Conservation (phyloP, 257 asterid species). For the Hygrophila difformis region DNA sequence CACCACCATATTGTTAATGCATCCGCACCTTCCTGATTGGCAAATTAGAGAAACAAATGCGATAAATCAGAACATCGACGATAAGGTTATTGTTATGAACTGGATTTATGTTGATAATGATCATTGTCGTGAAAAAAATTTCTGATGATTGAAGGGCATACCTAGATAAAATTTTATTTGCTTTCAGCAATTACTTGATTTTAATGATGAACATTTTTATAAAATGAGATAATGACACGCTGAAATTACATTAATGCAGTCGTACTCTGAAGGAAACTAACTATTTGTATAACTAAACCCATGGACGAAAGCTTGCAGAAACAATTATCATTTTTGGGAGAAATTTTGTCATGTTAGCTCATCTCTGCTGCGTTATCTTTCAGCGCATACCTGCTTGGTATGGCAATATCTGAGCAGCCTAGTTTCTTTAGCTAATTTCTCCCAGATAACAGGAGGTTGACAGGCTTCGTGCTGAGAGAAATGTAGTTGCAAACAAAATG, state of each 20-base stretch:
- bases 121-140: no score
- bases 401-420: constrained; percentile 4
- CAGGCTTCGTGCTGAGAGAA: constrained; percentile 86
- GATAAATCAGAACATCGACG: no score
- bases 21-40: no score
- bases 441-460: constrained; percentile 98
- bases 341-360: not conserved
- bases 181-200: not conserved
- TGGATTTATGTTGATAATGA: no score
- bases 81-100: no score
- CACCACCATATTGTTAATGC: no score
- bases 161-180: not conserved
- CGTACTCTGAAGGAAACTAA: not conserved
- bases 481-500: constrained; percentile 91
- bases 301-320: not conserved
- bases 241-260: not conserved
- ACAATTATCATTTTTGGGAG: not conserved
- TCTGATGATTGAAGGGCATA: not conserved
- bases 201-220: not conserved
- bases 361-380: not conserved
- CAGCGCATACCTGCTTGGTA: not conserved
- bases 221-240: not conserved
- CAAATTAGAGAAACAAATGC: no score
- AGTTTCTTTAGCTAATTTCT: constrained; percentile 57
- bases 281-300: no score